These are phyloP conservation scores for Clonostachys rosea DNA, from an alignment of 2,329 filamentous ascomycete species.

Conservation along the genomic window DNA sequence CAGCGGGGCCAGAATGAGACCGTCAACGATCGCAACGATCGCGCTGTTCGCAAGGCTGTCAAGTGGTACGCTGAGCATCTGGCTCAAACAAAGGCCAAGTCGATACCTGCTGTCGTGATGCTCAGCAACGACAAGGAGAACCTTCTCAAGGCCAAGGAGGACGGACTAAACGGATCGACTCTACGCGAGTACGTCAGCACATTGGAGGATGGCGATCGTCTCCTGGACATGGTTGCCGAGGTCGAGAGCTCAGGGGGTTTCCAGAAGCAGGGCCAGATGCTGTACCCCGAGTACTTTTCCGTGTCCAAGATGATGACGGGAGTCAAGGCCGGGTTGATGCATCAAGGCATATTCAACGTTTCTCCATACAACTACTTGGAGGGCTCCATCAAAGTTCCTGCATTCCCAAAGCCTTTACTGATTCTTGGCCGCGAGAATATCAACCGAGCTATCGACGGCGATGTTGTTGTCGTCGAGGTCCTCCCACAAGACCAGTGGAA, in stretches of 20 bases:
- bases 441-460: constrained; percentile 88
- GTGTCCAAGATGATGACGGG: constrained; percentile 94
- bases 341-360: constrained; percentile 94
- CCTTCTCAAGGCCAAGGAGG: constrained; percentile 72
- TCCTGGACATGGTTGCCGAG: constrained; percentile 91
- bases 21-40: constrained; percentile 95
- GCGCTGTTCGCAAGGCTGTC: constrained; percentile 80
- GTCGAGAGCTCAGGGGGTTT: constrained; percentile 63
- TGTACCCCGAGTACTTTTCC: constrained; percentile 87
- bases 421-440: constrained; percentile 92
- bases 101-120: constrained; percentile 78
- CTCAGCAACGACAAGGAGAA: constrained; percentile 91
- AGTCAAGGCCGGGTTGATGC: constrained; percentile 79
- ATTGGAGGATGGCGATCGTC: constrained; percentile 75
- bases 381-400: constrained; percentile 81
- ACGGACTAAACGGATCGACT: constrained; percentile 66
- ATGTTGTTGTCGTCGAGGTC: constrained; percentile 89
- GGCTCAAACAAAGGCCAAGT: constrained; percentile 53
- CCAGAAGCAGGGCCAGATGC: constrained; percentile 59
- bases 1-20: constrained; percentile 70
- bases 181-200: constrained; percentile 76
- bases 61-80: constrained; percentile 90
- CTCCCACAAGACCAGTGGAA: constrained; percentile 97
- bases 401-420: constrained; percentile 85
- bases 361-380: constrained; percentile 98